These are phyloP conservation scores for Arctium minus DNA, from an alignment of 129 eudicot genomes.

Conservation along the genomic window DNA sequence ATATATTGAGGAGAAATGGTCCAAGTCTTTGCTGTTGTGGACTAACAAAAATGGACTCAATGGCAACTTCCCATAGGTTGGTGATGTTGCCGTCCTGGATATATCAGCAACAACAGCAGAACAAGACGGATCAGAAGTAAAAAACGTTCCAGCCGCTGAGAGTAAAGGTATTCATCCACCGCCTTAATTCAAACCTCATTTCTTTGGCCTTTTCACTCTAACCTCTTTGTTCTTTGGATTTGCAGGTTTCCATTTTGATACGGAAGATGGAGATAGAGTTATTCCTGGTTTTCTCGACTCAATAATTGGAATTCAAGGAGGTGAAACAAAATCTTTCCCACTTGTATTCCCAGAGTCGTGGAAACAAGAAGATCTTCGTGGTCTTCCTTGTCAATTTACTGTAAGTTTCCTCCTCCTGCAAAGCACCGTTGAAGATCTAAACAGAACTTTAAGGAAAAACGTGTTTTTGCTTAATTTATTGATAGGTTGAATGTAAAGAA, in stretches of 20 bases:
- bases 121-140: slow-evolving; percentile 59
- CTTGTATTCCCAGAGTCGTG: slow-evolving; percentile 88
- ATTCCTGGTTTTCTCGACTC: slow-evolving; percentile 88
- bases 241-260: slow-evolving; percentile 86
- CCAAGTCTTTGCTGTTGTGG: not conserved
- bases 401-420: slow-evolving; percentile 40
- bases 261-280: slow-evolving; percentile 84
- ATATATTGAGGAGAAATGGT: too few species aligned
- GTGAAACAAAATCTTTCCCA: slow-evolving; percentile 90
- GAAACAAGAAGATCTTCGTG: slow-evolving; percentile 91
- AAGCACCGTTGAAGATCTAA: not conserved
- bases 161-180: slow-evolving; percentile 66
- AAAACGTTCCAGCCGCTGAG: slow-evolving; percentile 93
- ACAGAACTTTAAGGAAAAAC: not conserved
- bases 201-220: not conserved
- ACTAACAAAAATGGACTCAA: not conserved
- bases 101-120: slow-evolving; percentile 86
- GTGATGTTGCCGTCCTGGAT: slow-evolving; percentile 91
- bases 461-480: not conserved
- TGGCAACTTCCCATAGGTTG: slow-evolving; percentile 47
- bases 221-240: not conserved
- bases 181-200: not conserved
- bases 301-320: slow-evolving; percentile 68
- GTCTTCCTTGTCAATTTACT: slow-evolving; percentile 83
- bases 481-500: slow-evolving; percentile 90